Conservation (phyloP, 495 filamentous ascomycete species). For the Penicillium maclennaniae region DNA sequence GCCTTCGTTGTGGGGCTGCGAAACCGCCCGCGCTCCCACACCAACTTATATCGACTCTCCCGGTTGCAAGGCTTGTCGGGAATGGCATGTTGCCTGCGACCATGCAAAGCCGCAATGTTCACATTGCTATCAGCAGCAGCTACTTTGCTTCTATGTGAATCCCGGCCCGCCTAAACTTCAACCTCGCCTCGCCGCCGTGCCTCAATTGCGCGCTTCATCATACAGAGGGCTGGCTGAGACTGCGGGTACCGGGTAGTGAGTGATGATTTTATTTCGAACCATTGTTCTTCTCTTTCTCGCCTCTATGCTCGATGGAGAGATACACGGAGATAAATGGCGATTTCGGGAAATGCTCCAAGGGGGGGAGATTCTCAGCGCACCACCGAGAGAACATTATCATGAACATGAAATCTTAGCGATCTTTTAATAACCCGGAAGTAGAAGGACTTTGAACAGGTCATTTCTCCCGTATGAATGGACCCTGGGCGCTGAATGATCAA, state of each 20-base stretch:
- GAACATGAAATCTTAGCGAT: neutral
- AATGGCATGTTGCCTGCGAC: conserved; percentile 31
- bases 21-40: neutral
- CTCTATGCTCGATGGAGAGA: neutral
- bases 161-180: neutral
- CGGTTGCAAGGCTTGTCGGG: conserved; percentile 33
- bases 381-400: neutral
- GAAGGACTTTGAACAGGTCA: neutral
- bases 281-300: neutral
- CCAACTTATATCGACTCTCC: neutral
- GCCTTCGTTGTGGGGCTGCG: conserved; percentile 16
- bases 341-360: neutral
- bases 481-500: neutral
- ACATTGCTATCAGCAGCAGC: conserved; percentile 36
- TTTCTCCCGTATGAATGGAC: neutral
- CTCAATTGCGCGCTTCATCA: neutral
- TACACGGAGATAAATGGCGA: neutral
- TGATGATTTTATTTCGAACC: neutral
- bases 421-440: neutral
- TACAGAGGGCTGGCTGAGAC: neutral
- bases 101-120: conserved; percentile 31
- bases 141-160: conserved; percentile 38
- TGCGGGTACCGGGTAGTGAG: neutral
- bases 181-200: neutral
- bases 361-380: neutral